Percentiles rank a stretch among this genome's conserved stretches.
Evolutionary conservation across 768 basidiomycete species (phyloP).

Genomic region (Aureoboletus auriporus): DNA sequence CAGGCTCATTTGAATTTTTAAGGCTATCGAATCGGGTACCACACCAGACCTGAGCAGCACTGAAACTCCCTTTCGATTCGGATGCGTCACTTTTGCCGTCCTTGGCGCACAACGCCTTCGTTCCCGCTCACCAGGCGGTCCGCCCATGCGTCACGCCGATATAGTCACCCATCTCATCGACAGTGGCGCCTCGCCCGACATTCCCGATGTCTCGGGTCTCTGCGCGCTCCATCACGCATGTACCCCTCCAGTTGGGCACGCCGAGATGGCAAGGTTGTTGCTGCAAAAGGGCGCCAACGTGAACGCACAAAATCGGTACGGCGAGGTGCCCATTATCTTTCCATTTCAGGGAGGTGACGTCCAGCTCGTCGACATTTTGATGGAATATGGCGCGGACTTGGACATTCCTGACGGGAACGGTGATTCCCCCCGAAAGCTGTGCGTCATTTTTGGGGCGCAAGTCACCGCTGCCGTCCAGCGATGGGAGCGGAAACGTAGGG

Average conservation of each 20-base stretch:
- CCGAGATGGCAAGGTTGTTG: slow-evolving; percentile 35
- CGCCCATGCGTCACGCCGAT: slow-evolving; percentile 27
- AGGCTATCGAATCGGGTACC: slow-evolving; percentile 24
- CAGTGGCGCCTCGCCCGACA: slow-evolving; percentile 36
- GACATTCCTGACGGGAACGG: slow-evolving; percentile 39
- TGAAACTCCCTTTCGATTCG: slow-evolving; percentile 41
- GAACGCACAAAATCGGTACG: slow-evolving; percentile 47
- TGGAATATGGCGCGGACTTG: slow-evolving; percentile 48
- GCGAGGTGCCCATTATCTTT: slow-evolving; percentile 38
- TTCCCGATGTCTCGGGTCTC: slow-evolving; percentile 43
- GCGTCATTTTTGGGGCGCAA: slow-evolving; percentile 36
- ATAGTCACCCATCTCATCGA: slow-evolving; percentile 40
- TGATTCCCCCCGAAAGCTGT: slow-evolving; percentile 28
- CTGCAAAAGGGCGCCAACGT: slow-evolving; percentile 46
- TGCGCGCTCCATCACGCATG: slow-evolving; percentile 49
- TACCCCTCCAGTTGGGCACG: slow-evolving; percentile 21
- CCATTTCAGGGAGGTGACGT: slow-evolving; percentile 33
- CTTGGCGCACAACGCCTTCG: slow-evolving; percentile 38
- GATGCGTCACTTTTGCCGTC: slow-evolving; percentile 39
- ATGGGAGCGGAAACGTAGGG: slow-evolving; percentile 45
- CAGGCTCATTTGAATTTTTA: neutral
- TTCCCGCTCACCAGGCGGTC: slow-evolving; percentile 3
- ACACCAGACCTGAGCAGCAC: slow-evolving; percentile 37
- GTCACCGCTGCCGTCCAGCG: slow-evolving; percentile 41
- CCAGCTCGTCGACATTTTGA: slow-evolving; percentile 38